Percentiles rank a stretch among this genome's conserved stretches.
Evolutionary conservation across 2,329 filamentous ascomycete genomes (phyloP).

Genomic region (Colletotrichum noveboracense): DNA sequence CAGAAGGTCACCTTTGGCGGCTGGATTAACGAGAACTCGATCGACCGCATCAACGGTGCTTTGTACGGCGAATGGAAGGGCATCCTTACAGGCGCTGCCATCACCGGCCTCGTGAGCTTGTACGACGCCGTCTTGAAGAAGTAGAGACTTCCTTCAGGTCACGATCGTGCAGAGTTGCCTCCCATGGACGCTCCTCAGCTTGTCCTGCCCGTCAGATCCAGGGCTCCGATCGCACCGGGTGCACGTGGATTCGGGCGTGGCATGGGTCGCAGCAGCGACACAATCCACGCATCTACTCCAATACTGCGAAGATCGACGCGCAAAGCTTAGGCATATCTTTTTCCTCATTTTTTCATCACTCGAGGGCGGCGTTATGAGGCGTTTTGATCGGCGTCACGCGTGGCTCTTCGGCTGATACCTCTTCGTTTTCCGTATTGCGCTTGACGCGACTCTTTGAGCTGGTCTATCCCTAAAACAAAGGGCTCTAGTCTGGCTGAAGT

Average conservation of each 20-base stretch:
- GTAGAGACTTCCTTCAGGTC: slow-evolving; percentile 35
- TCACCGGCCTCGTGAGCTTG: slow-evolving; percentile 72
- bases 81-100: slow-evolving; percentile 69
- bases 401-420: slow-evolving; percentile 22
- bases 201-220: background rate
- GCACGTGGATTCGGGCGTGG: background rate
- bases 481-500: background rate
- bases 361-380: slow-evolving; percentile 22
- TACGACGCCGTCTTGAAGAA: slow-evolving; percentile 81
- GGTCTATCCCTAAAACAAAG: background rate
- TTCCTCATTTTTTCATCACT: background rate
- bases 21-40: slow-evolving; percentile 62
- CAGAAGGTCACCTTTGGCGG: slow-evolving; percentile 69
- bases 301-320: background rate
- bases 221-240: background rate
- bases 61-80: slow-evolving; percentile 76
- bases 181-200: background rate
- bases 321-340: background rate
- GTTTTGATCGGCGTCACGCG: slow-evolving; percentile 18
- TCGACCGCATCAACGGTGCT: slow-evolving; percentile 67
- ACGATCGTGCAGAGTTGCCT: background rate
- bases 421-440: background rate
- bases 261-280: background rate
- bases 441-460: background rate
- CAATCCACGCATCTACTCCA: background rate